A percentile compares a stretch with the other conserved stretches of the same genome.
These are phyloP conservation scores for Amphicarpaea edgeworthii DNA, from an alignment of 306 rosid genomes.

Conservation along the genomic window DNA sequence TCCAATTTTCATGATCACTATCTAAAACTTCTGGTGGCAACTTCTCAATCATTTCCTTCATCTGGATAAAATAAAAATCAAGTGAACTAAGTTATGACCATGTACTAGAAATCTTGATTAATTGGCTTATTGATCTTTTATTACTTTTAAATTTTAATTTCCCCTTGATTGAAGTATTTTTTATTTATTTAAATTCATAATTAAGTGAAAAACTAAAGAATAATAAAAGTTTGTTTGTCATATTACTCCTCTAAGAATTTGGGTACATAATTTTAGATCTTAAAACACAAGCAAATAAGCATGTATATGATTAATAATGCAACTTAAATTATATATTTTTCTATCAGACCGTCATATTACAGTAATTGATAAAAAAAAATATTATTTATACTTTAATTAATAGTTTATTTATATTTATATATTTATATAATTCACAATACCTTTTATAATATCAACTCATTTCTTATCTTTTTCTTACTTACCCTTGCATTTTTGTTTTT, in stretches of 20 bases:
- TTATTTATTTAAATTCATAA: background rate
- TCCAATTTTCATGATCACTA: slow-evolving; percentile 52
- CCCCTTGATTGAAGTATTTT: background rate
- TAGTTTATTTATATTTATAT: background rate
- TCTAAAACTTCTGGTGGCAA: slow-evolving; percentile 67
- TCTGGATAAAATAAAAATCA: slow-evolving; percentile 52
- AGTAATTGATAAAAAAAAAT: background rate
- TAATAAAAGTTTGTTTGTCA: background rate
- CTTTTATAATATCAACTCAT: background rate
- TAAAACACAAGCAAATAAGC: background rate
- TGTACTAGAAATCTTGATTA: slow-evolving; percentile 13
- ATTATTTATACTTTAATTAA: background rate
- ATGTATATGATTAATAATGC: background rate
- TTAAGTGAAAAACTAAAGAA: background rate
- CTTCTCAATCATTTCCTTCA: slow-evolving; percentile 66
- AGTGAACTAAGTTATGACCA: slow-evolving; percentile 43
- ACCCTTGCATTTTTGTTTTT: background rate
- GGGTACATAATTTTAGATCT: background rate
- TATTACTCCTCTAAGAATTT: background rate
- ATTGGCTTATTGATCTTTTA: background rate
- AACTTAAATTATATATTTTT: background rate
- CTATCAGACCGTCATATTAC: background rate
- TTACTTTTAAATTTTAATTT: no score
- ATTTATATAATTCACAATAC: background rate
- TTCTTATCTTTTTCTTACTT: background rate